Evolutionary conservation across 805 yeast species (phyloP).

Genomic region (Kodamaea kaohsiungensis): DNA sequence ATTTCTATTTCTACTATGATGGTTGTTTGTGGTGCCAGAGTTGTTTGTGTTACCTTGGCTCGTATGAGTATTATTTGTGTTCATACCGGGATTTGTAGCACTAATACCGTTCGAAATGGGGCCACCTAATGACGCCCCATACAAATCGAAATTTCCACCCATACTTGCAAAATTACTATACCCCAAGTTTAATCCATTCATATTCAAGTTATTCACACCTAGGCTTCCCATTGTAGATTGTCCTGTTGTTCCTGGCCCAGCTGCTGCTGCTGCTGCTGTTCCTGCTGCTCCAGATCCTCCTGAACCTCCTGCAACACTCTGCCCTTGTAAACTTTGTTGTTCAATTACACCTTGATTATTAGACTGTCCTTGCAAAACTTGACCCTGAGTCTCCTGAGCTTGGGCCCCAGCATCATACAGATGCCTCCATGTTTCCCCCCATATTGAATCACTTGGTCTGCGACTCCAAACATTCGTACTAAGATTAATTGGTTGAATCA

Average conservation of each 20-base stretch:
- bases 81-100: neutral
- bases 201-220: neutral
- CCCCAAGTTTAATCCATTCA: neutral
- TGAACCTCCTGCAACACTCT: neutral
- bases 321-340: neutral
- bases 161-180: neutral
- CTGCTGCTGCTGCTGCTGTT: too few species aligned
- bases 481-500: slow-evolving; percentile 5
- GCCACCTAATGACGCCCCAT: neutral
- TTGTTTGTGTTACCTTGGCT: neutral
- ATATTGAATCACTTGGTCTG: slow-evolving; percentile 9
- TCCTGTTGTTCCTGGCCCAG: too few species aligned
- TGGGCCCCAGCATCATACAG: slow-evolving; percentile 7
- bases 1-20: neutral
- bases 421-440: slow-evolving; percentile 9
- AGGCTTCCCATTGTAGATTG: too few species aligned
- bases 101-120: neutral
- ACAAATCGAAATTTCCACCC: neutral
- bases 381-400: neutral
- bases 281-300: neutral
- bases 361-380: neutral
- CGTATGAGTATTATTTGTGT: neutral
- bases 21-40: too few species aligned
- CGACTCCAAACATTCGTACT: slow-evolving; percentile 5
- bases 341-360: neutral